Conservation (phyloP, 805 yeast genomes). For the Ogataea corticis region DNA sequence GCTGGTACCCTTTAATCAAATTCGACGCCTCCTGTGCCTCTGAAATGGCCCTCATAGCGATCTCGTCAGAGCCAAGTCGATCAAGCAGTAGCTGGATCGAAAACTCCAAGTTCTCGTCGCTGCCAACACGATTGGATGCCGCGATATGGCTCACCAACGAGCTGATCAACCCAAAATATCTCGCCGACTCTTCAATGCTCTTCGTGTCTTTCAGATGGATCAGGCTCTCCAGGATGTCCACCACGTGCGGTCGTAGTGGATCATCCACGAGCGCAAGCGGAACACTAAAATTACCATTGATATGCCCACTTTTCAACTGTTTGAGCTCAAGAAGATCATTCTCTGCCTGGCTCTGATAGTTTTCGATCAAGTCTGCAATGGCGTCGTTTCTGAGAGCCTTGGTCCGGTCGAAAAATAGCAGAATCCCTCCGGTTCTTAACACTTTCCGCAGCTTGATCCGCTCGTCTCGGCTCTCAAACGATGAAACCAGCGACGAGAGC, state of each 20-base stretch:
- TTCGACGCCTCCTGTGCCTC: constrained; percentile 56
- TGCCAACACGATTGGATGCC: constrained; percentile 6
- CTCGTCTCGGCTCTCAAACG: constrained; percentile 33
- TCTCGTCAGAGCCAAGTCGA: constrained; percentile 21
- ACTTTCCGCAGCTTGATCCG: constrained; percentile 62
- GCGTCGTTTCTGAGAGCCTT: constrained; percentile 55
- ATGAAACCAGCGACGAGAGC: constrained; percentile 61
- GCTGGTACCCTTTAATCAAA: constrained; percentile 14
- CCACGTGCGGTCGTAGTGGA: not conserved
- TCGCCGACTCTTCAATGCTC: constrained; percentile 6
- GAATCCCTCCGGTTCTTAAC: constrained; percentile 58
- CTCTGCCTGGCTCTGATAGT: constrained; percentile 56
- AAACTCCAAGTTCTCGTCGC: constrained; percentile 16
- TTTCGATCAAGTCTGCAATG: constrained; percentile 64
- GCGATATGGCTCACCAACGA: constrained; percentile 16
- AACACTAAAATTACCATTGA: constrained; percentile 23
- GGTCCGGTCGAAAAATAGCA: constrained; percentile 51
- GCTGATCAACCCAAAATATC: constrained; percentile 11
- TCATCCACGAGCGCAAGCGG: constrained; percentile 28
- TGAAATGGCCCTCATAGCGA: constrained; percentile 63
- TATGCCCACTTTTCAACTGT: constrained; percentile 5
- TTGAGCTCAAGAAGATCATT: constrained; percentile 49
- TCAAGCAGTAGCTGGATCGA: constrained; percentile 20
- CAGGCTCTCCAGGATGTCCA: constrained; percentile 14
- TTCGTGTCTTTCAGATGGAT: constrained; percentile 12